These are phyloP conservation scores for Hevea brasiliensis DNA, from an alignment of 345 rosid genomes.

Conservation along the genomic window DNA sequence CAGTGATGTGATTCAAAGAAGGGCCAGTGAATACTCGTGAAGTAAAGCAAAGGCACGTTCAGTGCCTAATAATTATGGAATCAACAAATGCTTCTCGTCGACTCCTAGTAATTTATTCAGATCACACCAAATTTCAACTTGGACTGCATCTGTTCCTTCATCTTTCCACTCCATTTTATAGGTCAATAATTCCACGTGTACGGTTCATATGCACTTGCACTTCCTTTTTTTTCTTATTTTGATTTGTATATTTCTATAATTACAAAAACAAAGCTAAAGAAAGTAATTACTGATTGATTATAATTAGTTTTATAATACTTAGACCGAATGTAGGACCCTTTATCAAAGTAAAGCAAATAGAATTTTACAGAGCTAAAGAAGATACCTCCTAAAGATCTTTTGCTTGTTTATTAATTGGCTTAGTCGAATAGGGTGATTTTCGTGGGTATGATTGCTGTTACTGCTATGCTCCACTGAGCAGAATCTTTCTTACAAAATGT, in stretches of 20 bases:
- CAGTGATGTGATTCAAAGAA: slow-evolving; percentile 18
- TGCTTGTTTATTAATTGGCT: not conserved
- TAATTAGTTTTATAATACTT: not conserved
- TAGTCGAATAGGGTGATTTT: too few species aligned
- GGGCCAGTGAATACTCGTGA: not conserved
- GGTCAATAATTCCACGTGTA: slow-evolving; percentile 28
- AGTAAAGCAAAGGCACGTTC: slow-evolving; percentile 16
- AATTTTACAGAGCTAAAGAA: not conserved
- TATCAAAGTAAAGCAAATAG: slow-evolving; percentile 24
- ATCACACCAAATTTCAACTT: not conserved
- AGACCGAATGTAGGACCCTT: slow-evolving; percentile 27
- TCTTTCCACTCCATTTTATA: not conserved
- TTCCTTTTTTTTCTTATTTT: not conserved
- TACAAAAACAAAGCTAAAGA: not conserved
- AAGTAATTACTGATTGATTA: not conserved
- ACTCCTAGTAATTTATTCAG: slow-evolving; percentile 14
- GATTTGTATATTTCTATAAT: not conserved
- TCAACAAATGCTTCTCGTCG: slow-evolving; percentile 5
- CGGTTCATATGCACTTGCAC: slow-evolving; percentile 24
- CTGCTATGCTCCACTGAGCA: too few species aligned
- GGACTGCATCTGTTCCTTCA: slow-evolving; percentile 25
- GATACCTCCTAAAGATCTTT: not conserved
- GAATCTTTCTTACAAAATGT: not conserved
- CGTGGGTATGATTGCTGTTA: too few species aligned
- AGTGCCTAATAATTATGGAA: slow-evolving; percentile 23